These are phyloP conservation scores for Yarrowia yakushimensis DNA, from an alignment of 805 yeast species.

Conservation along the genomic window DNA sequence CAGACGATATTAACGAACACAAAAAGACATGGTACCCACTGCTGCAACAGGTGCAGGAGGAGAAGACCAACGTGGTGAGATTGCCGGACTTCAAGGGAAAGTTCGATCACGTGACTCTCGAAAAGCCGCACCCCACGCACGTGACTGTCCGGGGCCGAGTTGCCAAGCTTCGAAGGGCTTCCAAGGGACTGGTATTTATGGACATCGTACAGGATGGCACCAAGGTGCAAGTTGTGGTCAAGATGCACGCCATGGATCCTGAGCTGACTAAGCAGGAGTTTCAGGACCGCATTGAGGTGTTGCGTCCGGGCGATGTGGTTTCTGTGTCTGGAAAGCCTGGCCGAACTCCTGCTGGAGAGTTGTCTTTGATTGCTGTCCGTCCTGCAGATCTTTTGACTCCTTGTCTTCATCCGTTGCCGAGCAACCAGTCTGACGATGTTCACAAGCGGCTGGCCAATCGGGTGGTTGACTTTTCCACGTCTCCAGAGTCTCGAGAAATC, in stretches of 20 bases:
- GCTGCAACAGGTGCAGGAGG: constrained; percentile 7
- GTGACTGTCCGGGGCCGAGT: constrained; percentile 55
- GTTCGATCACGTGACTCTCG: not conserved
- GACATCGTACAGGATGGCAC: constrained; percentile 62
- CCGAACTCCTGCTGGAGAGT: constrained; percentile 70
- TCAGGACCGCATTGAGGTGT: constrained; percentile 36
- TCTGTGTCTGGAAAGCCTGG: constrained; percentile 69
- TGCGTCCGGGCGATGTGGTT: constrained; percentile 72
- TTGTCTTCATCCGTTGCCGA: constrained; percentile 67
- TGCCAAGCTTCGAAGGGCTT: constrained; percentile 54
- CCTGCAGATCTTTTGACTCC: constrained; percentile 60
- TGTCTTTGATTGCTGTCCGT: constrained; percentile 59
- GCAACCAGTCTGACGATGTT: constrained; percentile 51
- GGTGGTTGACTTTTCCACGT: constrained; percentile 69
- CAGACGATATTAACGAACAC: not conserved
- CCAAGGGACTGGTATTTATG: constrained; percentile 64
- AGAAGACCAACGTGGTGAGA: not conserved
- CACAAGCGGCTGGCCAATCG: constrained; percentile 54
- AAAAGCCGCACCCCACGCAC: not conserved
- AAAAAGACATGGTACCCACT: constrained; percentile 26
- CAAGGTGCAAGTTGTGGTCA: constrained; percentile 60
- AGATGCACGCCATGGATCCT: constrained; percentile 44
- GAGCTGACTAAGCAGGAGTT: constrained; percentile 45
- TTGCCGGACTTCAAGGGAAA: constrained; percentile 24
- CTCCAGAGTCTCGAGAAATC: constrained; percentile 47